These are phyloP conservation scores for Strobilomyces confusus DNA, from an alignment of 768 basidiomycete species.

Conservation along the genomic window DNA sequence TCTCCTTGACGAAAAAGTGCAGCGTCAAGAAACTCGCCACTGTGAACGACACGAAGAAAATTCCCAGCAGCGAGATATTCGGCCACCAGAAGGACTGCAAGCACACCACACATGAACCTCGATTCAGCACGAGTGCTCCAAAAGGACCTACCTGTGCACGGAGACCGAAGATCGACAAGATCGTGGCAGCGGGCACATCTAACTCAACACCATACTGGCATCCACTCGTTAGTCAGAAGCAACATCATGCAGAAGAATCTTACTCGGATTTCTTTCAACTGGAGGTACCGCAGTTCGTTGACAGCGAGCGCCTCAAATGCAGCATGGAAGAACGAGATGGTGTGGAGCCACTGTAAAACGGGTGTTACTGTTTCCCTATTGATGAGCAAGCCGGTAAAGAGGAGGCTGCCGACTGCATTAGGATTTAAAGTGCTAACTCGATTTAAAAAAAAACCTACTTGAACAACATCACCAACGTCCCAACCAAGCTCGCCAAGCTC, in stretches of 20 bases:
- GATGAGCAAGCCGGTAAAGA: constrained; percentile 94
- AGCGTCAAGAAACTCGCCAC: constrained; percentile 72
- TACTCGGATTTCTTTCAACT: constrained; percentile 87
- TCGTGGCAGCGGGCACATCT: constrained; percentile 93
- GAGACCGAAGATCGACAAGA: constrained; percentile 91
- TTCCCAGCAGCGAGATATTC: constrained; percentile 78
- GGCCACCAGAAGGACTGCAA: constrained; percentile 98
- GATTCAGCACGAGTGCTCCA: background rate
- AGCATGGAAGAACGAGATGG: constrained; percentile 96
- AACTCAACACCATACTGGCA: constrained; percentile 93
- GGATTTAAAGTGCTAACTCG: constrained; percentile 1
- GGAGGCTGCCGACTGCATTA: constrained; percentile 49
- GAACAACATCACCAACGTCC: constrained; percentile 95
- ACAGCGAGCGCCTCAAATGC: constrained; percentile 98
- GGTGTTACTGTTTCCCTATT: constrained; percentile 82
- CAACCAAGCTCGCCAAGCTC: constrained; percentile 89
- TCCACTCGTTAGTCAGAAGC: constrained; percentile 4
- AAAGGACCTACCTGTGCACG: constrained; percentile 64
- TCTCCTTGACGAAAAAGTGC: constrained; percentile 88
- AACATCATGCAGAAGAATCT: constrained; percentile 19
- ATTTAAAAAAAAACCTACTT: constrained; percentile 70
- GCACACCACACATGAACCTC: constrained; percentile 4
- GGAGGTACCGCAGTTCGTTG: constrained; percentile 92
- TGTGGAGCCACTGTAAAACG: constrained; percentile 81
- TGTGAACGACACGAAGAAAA: constrained; percentile 83